These are phyloP conservation scores for Wickerhamiella brachini DNA, from an alignment of 805 yeast genomes.

Conservation along the genomic window DNA sequence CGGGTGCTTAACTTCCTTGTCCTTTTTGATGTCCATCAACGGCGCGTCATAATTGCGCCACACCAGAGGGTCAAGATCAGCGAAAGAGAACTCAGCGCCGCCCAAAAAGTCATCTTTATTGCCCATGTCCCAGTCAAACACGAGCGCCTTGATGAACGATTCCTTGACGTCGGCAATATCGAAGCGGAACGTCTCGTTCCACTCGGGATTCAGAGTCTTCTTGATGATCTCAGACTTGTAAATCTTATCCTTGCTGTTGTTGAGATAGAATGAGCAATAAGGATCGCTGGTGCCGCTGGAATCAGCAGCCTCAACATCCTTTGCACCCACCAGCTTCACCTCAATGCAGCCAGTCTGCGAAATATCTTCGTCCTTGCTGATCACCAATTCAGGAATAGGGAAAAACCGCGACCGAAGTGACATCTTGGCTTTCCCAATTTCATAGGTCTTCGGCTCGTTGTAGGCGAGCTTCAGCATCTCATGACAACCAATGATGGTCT, in stretches of 20 bases:
- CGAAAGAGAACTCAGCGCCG: conserved; percentile 40
- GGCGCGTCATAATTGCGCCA: conserved; percentile 39
- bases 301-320: conserved; percentile 70
- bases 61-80: conserved; percentile 46
- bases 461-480: conserved; percentile 16
- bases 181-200: conserved; percentile 52
- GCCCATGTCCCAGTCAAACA: conserved; percentile 90
- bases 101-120: conserved; percentile 77
- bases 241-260: conserved; percentile 41
- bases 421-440: conserved; percentile 10
- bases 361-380: conserved; percentile 65
- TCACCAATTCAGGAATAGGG: conserved; percentile 43
- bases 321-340: conserved; percentile 50
- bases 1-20: conserved; percentile 31
- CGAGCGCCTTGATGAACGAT: conserved; percentile 29
- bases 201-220: conserved; percentile 80
- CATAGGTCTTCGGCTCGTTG: conserved; percentile 12
- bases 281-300: conserved; percentile 91
- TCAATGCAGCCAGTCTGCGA: conserved; percentile 60
- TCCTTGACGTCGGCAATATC: conserved; percentile 10
- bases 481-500: conserved; percentile 39
- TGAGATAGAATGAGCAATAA: conserved; percentile 52
- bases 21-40: conserved; percentile 29
- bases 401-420: conserved; percentile 42
- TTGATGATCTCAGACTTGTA: conserved; percentile 69